Percentiles rank a stretch among this genome's conserved stretches.
Conservation (phyloP, 192 early-diverging fungal species). For the Gigaspora rosea region DNA sequence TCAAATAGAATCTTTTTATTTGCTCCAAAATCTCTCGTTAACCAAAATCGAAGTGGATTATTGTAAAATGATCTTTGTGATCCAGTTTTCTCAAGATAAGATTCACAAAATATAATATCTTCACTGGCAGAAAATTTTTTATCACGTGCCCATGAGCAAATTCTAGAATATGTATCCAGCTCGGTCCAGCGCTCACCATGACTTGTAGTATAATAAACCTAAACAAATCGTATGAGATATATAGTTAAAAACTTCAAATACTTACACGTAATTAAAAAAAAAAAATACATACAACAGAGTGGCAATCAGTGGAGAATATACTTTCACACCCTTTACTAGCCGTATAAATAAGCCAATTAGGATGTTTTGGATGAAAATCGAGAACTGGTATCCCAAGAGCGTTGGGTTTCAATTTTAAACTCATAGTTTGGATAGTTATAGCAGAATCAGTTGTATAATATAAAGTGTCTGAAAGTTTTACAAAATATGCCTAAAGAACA, state of each 20-base stretch:
- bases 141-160: slow-evolving; percentile 72
- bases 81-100: slow-evolving; percentile 63
- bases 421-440: slow-evolving; percentile 55
- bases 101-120: slow-evolving; percentile 75
- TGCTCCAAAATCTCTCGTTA: slow-evolving; percentile 61
- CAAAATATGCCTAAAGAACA: slow-evolving; percentile 55
- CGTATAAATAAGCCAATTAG: slow-evolving; percentile 81
- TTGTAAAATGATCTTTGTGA: slow-evolving; percentile 49
- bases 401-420: slow-evolving; percentile 64
- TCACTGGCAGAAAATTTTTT: slow-evolving; percentile 54
- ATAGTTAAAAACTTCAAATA: not conserved
- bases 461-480: slow-evolving; percentile 50
- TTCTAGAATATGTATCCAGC: slow-evolving; percentile 68
- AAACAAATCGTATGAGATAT: not conserved
- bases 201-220: slow-evolving; percentile 69
- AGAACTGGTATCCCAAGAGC: slow-evolving; percentile 58
- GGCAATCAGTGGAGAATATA: slow-evolving; percentile 57
- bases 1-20: slow-evolving; percentile 57
- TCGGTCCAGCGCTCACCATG: slow-evolving; percentile 69
- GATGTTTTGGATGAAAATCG: slow-evolving; percentile 83
- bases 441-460: slow-evolving; percentile 65
- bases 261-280: not conserved
- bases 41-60: slow-evolving; percentile 65
- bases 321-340: slow-evolving; percentile 57
- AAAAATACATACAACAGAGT: slow-evolving; percentile 45